A percentile compares a stretch with the other conserved stretches of the same genome.
Evolutionary conservation across 495 filamentous ascomycete species (phyloP).

Genomic region (Hapsidospora chrysogenum): DNA sequence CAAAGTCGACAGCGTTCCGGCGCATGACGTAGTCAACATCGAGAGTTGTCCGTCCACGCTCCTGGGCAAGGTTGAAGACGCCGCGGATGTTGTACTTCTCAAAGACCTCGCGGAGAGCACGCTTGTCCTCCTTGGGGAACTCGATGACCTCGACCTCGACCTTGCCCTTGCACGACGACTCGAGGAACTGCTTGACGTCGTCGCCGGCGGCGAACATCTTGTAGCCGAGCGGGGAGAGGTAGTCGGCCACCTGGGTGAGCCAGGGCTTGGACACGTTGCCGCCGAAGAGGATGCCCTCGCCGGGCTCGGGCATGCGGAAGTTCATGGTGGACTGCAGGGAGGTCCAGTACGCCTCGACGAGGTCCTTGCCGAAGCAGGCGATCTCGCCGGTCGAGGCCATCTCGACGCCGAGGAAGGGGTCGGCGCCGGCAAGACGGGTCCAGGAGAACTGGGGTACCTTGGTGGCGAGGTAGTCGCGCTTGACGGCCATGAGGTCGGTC

Average conservation of each 20-base stretch:
- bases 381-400: conserved; percentile 97
- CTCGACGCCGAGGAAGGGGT: conserved; percentile 95
- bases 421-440: conserved; percentile 95
- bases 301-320: conserved; percentile 86
- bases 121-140: conserved; percentile 93
- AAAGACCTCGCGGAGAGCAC: conserved; percentile 87
- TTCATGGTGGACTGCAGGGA: conserved; percentile 97
- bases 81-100: conserved; percentile 92
- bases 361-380: conserved; percentile 91
- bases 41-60: conserved; percentile 62
- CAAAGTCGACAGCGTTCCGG: conserved; percentile 94
- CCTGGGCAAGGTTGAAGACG: conserved; percentile 85
- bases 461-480: conserved; percentile 84
- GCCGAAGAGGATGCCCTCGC: conserved; percentile 86
- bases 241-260: conserved; percentile 62
- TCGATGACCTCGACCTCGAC: conserved; percentile 79
- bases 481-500: conserved; percentile 70
- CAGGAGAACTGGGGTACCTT: conserved; percentile 98
- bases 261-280: conserved; percentile 52
- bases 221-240: conserved; percentile 77
- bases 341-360: conserved; percentile 94
- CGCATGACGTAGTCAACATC: conserved; percentile 99
- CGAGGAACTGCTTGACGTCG: conserved; percentile 67
- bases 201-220: conserved; percentile 77
- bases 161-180: conserved; percentile 45